phyloP scores from a whole-genome alignment of 306 rosid species.

The Alnus rubra region DNA sequence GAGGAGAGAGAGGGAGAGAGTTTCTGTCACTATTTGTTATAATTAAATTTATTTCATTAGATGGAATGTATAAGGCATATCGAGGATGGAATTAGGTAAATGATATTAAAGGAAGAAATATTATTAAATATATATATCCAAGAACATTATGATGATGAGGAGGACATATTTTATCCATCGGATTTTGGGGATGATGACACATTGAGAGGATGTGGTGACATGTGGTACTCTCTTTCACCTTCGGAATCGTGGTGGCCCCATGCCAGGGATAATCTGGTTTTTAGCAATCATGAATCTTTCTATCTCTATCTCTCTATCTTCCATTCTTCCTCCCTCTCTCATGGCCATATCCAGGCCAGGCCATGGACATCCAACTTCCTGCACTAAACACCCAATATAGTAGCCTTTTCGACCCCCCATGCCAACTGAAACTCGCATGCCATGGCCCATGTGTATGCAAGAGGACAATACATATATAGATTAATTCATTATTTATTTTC shows the following conservation, averaged over 20 bases:
- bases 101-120: background rate
- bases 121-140: background rate
- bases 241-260: constrained; percentile 62
- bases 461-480: no score
- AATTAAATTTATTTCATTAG: background rate
- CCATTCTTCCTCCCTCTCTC: no score
- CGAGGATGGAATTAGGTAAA: background rate
- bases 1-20: background rate
- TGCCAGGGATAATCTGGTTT: constrained; percentile 65
- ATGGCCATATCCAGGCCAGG: no score
- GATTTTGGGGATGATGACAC: constrained; percentile 44
- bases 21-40: background rate
- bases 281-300: constrained; percentile 55
- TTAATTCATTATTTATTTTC: no score
- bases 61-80: background rate
- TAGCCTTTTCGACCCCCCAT: no score
- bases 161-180: constrained; percentile 30
- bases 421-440: no score
- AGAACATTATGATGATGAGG: constrained; percentile 24
- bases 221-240: constrained; percentile 40
- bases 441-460: no score
- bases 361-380: no score
- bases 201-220: constrained; percentile 61
- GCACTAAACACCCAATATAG: no score
- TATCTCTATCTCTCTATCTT: constrained; percentile 9